phyloP scores from a whole-genome alignment of 495 filamentous ascomycete species.

The Thermothielavioides terrestris region DNA sequence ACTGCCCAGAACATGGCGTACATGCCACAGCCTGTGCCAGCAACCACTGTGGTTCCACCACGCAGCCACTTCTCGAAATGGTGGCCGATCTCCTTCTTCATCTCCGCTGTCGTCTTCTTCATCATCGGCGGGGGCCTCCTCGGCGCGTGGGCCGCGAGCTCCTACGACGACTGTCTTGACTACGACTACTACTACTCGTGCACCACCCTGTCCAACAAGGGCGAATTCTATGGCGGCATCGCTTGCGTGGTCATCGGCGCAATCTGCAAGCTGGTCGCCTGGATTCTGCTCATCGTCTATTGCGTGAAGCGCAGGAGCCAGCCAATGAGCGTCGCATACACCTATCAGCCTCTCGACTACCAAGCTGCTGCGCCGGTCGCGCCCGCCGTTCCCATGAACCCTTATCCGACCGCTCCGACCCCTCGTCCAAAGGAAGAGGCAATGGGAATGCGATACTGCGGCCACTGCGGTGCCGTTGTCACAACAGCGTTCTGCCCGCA shows the following conservation, averaged over 20 bases:
- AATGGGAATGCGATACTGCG: neutral
- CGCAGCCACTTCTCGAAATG: neutral
- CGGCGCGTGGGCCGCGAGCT: neutral
- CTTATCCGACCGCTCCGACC: neutral
- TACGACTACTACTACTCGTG: neutral
- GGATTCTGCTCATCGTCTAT: slow-evolving; percentile 3
- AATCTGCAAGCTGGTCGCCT: neutral
- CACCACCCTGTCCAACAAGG: neutral
- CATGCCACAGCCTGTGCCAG: no score
- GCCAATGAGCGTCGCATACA: neutral
- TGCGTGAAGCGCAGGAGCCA: slow-evolving; percentile 1
- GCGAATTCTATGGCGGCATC: neutral
- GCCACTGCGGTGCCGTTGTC: neutral
- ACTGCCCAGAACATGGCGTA: no score
- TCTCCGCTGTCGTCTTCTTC: slow-evolving; percentile 1
- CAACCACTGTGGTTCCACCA: no score
- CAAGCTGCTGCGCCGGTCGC: neutral
- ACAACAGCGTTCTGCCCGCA: neutral
- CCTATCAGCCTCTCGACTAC: neutral
- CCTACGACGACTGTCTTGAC: neutral
- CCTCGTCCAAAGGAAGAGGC: neutral
- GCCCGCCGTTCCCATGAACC: neutral
- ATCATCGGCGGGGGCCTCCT: slow-evolving; percentile 1
- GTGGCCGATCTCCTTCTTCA: slow-evolving; percentile 5
- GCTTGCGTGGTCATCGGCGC: slow-evolving; percentile 1